Evolutionary conservation across 805 yeast species (phyloP).

Genomic region (Komagataella phaffii): DNA sequence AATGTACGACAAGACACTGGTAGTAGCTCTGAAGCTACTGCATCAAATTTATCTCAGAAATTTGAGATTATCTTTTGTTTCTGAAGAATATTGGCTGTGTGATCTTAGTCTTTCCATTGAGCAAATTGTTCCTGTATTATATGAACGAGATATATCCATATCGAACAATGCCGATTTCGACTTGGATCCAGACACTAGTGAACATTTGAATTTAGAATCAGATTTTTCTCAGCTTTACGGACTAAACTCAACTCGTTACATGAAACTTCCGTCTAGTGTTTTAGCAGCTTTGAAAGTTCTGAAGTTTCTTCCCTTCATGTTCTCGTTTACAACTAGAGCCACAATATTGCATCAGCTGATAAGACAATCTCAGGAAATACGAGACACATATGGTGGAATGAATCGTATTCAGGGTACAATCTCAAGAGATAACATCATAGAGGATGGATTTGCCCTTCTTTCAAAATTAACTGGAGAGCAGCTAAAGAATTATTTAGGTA

Average conservation of each 20-base stretch:
- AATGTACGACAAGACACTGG: background rate
- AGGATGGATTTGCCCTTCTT: slow-evolving; percentile 60
- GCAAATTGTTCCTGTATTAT: background rate
- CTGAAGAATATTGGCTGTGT: background rate
- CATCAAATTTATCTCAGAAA: background rate
- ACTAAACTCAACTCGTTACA: background rate
- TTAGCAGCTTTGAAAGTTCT: slow-evolving; percentile 12
- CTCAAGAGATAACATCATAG: slow-evolving; percentile 55
- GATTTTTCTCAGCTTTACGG: background rate
- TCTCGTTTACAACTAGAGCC: slow-evolving; percentile 66
- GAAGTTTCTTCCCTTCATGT: slow-evolving; percentile 61
- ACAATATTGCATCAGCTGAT: slow-evolving; percentile 55
- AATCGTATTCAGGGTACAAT: slow-evolving; percentile 33
- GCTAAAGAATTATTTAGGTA: slow-evolving; percentile 47
- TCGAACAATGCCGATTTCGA: background rate
- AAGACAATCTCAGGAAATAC: slow-evolving; percentile 29
- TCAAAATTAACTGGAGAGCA: slow-evolving; percentile 31
- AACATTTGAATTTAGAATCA: background rate
- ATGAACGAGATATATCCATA: background rate
- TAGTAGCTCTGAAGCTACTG: background rate
- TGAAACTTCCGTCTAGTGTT: background rate
- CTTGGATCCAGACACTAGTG: background rate
- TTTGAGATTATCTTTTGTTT: background rate
- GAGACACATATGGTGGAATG: slow-evolving; percentile 10
- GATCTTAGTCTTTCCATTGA: background rate